These are phyloP conservation scores for Picochlorum sp. DNA, from an alignment of 139 green algal genomes.

Conservation along the genomic window DNA sequence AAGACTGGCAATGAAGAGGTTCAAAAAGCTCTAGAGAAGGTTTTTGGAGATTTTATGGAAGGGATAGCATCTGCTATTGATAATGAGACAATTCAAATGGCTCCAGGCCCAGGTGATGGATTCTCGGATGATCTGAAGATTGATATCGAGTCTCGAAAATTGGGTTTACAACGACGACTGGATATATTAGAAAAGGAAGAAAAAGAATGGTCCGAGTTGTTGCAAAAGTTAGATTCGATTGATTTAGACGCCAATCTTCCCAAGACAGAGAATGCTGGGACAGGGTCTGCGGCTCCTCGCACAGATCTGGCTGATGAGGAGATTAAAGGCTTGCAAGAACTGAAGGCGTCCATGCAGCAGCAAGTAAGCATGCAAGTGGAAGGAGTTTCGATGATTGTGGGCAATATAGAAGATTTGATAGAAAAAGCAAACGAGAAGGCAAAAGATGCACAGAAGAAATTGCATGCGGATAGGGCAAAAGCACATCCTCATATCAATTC, in stretches of 20 bases:
- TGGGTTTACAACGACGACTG: conserved; percentile 25
- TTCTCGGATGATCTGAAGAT: conserved; percentile 10
- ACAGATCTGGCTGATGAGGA: conserved; percentile 2
- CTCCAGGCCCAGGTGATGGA: conserved; percentile 4
- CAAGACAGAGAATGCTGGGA: background rate
- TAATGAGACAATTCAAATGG: conserved; percentile 6
- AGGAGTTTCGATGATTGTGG: conserved; percentile 37
- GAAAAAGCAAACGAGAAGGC: conserved; percentile 22
- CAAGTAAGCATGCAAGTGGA: conserved; percentile 40
- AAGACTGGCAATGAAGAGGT: background rate
- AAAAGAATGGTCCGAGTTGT: conserved; percentile 29
- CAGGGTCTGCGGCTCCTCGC: background rate
- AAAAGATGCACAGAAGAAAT: conserved; percentile 26
- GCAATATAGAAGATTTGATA: conserved; percentile 39
- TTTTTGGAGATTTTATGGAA: conserved; percentile 10
- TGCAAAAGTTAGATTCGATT: conserved; percentile 19
- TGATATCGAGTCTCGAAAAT: conserved; percentile 34
- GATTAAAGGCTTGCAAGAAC: conserved; percentile 14
- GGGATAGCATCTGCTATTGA: conserved; percentile 7
- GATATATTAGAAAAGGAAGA: conserved; percentile 32
- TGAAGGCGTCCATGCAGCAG: conserved; percentile 23
- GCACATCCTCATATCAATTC: conserved; percentile 48
- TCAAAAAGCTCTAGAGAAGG: background rate
- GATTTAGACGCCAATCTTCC: background rate
- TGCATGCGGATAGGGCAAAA: conserved; percentile 35